phyloP scores from a whole-genome alignment of 164 flowering plant species.

The Vitis rupestris region DNA sequence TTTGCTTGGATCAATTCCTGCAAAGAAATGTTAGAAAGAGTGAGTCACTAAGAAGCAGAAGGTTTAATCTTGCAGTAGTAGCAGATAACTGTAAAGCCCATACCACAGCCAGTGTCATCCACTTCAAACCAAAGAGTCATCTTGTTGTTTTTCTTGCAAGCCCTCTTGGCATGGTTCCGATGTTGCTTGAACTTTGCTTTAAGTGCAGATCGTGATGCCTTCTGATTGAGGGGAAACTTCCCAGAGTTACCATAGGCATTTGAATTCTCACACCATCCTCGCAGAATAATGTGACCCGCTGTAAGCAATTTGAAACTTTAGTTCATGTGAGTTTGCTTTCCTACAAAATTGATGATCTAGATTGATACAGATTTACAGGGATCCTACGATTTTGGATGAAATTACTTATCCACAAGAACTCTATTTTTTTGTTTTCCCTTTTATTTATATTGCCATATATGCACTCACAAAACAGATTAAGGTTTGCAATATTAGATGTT shows the following conservation, averaged over 20 bases:
- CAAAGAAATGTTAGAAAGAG: conserved; percentile 4
- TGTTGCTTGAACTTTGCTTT: conserved; percentile 53
- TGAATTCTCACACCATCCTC: conserved; percentile 83
- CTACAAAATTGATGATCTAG: no score
- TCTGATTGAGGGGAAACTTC: conserved; percentile 32
- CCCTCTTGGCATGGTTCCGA: conserved; percentile 35
- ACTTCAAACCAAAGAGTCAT: conserved; percentile 84
- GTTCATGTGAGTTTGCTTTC: conserved; percentile 1
- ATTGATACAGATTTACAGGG: no score
- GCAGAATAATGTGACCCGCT: conserved; percentile 85
- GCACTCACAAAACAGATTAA: no score
- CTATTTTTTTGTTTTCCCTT: no score
- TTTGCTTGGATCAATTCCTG: conserved; percentile 95
- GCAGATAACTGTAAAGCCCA: conserved; percentile 13
- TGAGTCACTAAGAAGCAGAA: background rate
- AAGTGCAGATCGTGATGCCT: conserved; percentile 31
- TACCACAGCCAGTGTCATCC: conserved; percentile 98
- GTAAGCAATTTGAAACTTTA: conserved; percentile 23
- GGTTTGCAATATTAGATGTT: no score
- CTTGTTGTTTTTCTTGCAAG: conserved; percentile 53
- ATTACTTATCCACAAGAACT: no score
- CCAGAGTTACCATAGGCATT: conserved; percentile 19
- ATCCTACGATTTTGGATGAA: no score
- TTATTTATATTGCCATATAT: no score
- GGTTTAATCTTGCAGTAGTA: background rate